These are phyloP conservation scores for Calophaca sinica DNA, from an alignment of 306 rosid species.

Conservation along the genomic window DNA sequence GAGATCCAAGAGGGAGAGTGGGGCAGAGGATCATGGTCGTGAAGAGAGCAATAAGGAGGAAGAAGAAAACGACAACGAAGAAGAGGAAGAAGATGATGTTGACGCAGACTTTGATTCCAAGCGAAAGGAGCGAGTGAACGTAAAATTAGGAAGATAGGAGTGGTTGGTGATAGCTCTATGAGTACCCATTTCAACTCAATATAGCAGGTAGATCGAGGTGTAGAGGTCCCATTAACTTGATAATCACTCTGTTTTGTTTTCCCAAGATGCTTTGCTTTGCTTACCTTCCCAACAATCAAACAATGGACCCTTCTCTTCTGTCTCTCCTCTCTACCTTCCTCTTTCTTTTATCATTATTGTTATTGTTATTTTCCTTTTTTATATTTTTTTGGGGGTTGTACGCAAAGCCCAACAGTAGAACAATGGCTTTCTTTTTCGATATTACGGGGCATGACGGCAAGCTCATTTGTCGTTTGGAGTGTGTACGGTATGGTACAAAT, in stretches of 20 bases:
- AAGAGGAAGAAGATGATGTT: slow-evolving; percentile 41
- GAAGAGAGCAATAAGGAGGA: slow-evolving; percentile 50
- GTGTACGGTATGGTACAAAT: neutral
- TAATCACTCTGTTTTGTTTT: slow-evolving; percentile 37
- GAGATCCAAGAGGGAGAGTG: slow-evolving; percentile 68
- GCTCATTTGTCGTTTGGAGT: neutral
- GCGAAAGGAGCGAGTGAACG: slow-evolving; percentile 71
- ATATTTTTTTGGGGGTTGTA: neutral
- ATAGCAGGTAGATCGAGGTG: neutral
- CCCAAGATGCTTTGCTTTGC: slow-evolving; percentile 21
- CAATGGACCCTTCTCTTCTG: neutral
- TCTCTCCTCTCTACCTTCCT: neutral
- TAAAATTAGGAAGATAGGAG: slow-evolving; percentile 49
- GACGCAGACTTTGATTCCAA: slow-evolving; percentile 74
- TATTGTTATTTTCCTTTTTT: neutral
- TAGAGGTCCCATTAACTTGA: slow-evolving; percentile 46
- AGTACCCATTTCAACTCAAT: slow-evolving; percentile 61
- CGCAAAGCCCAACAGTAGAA: neutral
- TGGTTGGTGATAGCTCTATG: slow-evolving; percentile 49
- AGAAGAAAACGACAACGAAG: slow-evolving; percentile 23
- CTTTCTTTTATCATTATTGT: neutral
- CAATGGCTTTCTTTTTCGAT: neutral
- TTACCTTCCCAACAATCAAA: slow-evolving; percentile 37
- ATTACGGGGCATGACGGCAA: neutral
- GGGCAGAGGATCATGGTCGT: slow-evolving; percentile 79